Conservation (phyloP, 331 rosid genomes). For the Rosa hybrid region DNA sequence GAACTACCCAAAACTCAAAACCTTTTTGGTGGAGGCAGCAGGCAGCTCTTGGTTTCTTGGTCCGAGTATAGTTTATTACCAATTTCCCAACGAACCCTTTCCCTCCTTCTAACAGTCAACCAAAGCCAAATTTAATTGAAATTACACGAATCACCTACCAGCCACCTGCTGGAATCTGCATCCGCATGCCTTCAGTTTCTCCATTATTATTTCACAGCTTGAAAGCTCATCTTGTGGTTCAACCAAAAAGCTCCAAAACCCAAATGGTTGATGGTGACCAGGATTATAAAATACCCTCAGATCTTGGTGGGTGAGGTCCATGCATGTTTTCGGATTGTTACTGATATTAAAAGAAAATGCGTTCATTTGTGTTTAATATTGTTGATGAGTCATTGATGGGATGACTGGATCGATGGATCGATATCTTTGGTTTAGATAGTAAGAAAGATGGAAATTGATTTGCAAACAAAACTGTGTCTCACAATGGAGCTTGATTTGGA, state of each 20-base stretch:
- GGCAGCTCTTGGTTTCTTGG: neutral
- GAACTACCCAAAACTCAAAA: too few species aligned
- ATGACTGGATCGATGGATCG: neutral
- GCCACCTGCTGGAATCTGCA: neutral
- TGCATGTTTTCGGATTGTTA: neutral
- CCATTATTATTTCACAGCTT: neutral
- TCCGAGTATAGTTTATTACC: neutral
- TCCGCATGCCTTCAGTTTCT: neutral
- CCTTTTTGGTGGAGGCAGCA: neutral
- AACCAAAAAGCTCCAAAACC: neutral
- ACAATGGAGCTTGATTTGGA: neutral
- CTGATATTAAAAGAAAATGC: neutral
- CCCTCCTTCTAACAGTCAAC: neutral
- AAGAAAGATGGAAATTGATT: neutral
- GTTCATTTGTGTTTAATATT: neutral
- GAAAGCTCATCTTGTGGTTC: conserved; percentile 7
- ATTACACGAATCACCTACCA: neutral
- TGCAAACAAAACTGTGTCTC: neutral
- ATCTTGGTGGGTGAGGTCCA: conserved; percentile 1
- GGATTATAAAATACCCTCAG: neutral
- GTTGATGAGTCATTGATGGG: neutral
- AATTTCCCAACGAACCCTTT: neutral
- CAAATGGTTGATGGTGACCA: neutral
- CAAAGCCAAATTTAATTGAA: neutral
- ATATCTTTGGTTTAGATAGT: neutral